Evolutionary conservation across 352 stramenopile species (phyloP).

Genomic region (Phytophthora capsici): DNA sequence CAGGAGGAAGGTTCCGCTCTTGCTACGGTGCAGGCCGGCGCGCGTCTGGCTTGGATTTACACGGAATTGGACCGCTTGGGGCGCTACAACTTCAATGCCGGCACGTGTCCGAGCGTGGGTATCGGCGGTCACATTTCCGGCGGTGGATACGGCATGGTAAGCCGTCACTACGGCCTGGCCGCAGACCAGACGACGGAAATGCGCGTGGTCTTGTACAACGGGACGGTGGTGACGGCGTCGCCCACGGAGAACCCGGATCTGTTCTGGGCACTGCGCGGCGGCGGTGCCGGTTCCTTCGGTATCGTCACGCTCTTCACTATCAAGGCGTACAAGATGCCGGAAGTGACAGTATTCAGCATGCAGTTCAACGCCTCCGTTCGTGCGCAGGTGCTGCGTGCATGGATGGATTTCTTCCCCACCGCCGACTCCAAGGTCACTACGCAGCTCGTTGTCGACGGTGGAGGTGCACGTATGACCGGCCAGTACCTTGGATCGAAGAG

Average conservation of each 20-base stretch:
- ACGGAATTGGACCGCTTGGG: constrained; percentile 49
- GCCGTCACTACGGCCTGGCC: constrained; percentile 54
- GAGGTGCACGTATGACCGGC: constrained; percentile 40
- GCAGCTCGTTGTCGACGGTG: constrained; percentile 50
- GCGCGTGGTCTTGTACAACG: constrained; percentile 55
- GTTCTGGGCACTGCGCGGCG: constrained; percentile 59
- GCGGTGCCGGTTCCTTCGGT: constrained; percentile 58
- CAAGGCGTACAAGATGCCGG: constrained; percentile 49
- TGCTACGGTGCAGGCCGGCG: constrained; percentile 47
- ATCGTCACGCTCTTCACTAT: constrained; percentile 63
- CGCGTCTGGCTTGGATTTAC: constrained; percentile 55
- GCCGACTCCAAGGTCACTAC: constrained; percentile 57
- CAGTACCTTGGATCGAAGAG: constrained; percentile 50
- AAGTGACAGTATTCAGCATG: constrained; percentile 53
- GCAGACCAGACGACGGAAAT: constrained; percentile 52
- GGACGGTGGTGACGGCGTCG: constrained; percentile 49
- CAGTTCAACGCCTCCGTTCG: constrained; percentile 45
- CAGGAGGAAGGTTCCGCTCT: constrained; percentile 39
- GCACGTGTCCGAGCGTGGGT: constrained; percentile 58
- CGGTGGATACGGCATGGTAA: constrained; percentile 58
- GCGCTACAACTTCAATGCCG: constrained; percentile 63
- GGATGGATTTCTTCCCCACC: constrained; percentile 63
- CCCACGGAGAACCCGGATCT: constrained; percentile 45
- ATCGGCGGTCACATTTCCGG: constrained; percentile 62
- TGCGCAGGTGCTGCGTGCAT: constrained; percentile 43